phyloP scores from a whole-genome alignment of 305 asterid species.

The Fraxinus velutina region DNA sequence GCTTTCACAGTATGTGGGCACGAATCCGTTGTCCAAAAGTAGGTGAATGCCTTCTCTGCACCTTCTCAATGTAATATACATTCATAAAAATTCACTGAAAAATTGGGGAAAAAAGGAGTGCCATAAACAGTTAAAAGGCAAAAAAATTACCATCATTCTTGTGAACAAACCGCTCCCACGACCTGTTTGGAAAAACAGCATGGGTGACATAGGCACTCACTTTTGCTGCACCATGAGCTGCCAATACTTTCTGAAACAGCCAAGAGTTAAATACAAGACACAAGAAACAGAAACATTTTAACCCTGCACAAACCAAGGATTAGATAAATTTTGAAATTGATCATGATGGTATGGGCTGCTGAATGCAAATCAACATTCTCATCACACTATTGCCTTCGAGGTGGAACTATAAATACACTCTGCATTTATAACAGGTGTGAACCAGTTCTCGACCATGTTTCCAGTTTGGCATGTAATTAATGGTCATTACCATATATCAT shows the following conservation, averaged over 20 bases:
- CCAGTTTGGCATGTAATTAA: not conserved
- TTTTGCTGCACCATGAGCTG: slow-evolving; percentile 88
- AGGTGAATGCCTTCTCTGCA: slow-evolving; percentile 57
- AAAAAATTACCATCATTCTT: slow-evolving; percentile 51
- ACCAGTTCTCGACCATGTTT: not conserved
- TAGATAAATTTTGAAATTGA: not conserved
- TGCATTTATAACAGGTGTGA: not conserved
- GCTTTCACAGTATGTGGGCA: slow-evolving; percentile 78
- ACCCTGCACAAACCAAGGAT: not conserved
- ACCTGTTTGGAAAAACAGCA: slow-evolving; percentile 80
- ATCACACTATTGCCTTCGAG: not conserved
- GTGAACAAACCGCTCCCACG: slow-evolving; percentile 87
- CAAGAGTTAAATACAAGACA: not conserved
- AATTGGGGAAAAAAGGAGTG: not conserved
- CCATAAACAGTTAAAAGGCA: not conserved
- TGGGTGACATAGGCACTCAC: slow-evolving; percentile 97
- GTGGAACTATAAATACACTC: not conserved
- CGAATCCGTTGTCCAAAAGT: slow-evolving; percentile 94
- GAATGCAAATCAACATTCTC: not conserved
- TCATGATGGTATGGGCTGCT: not conserved
- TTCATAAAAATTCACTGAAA: not conserved
- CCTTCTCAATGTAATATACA: slow-evolving; percentile 21
- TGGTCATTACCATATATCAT: not conserved
- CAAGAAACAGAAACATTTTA: not conserved
- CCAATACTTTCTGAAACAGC: slow-evolving; percentile 77